Evolutionary conservation across 805 yeast genomes (phyloP), one percentile per base, ranked within the genome.

Genomic region (Saccharomycopsis microspora): DNA sequence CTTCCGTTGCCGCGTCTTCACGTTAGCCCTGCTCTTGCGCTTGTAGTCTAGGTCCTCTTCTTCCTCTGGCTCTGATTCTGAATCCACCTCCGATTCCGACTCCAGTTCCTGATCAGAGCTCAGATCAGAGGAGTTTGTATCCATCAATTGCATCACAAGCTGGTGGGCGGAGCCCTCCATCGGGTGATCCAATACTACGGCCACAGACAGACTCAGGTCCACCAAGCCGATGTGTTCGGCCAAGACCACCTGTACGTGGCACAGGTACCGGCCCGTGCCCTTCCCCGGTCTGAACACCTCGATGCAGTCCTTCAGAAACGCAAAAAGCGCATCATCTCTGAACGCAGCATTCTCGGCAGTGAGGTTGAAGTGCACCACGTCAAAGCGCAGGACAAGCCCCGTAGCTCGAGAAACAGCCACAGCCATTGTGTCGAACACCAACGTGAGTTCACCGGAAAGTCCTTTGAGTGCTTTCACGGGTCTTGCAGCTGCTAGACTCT

Each of bases 101-200:
- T 46, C 46, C 28, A 29, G 5, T 31, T 42, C 42, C 5, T 37
- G 5, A 27, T 46, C 42, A 6, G 32, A 29, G 29, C 29, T 41
- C 5, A 32, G 19, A 30, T 27, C 19, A 2, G 9, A 27, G 4
- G 31, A 42, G 4, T 29, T 40, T 32, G 44, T 51, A 39, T 51
- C 51, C 10, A 51, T 41, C 39, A 51, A 48, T 31, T 51, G 52
- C 45, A 48, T 42, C 5, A 51, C 50, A n/a, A 51, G 35, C n/a
- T 51, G 54, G 37, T 51, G 52, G 5, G 48, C 43, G 19, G 46
- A 34, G 6, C 54, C 41, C 30, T 51, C 50, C 7, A 48, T 19
- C n/a, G 54, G 54, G 34, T 51, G 54, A 39, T 51, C 54, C 39
- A 51, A 45, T 5, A 49, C 51, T 33, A 51, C 34, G n/a, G 54